Evolutionary conservation across 2,329 filamentous ascomycete species (phyloP), one percentile per base, ranked within the genome.

Genomic region (Stemphylium lycopersici): DNA sequence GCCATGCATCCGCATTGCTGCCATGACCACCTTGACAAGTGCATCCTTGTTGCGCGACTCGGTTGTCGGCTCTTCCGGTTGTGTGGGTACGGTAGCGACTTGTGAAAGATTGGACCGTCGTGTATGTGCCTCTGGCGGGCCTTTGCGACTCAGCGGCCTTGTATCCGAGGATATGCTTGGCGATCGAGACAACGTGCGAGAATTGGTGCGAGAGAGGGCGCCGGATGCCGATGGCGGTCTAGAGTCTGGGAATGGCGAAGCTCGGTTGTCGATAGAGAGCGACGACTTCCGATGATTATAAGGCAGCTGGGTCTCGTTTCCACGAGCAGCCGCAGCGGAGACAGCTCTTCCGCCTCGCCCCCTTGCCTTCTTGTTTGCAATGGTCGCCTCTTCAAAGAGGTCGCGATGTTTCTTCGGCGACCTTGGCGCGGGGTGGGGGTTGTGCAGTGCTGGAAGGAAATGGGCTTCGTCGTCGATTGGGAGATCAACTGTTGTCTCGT

Each of bases 1-100:
- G 1, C 81, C 81, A 56, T 82, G 76, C 55, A 83, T 74, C 1
- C 81, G 79, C 80, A 83, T 81, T 3, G 79, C 81, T 5, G 81
- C 78, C 78, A 83, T 80, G 20, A 83, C 77, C 4, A 81, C 71
- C n/a, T 78, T 74, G 0, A 79, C 78, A 3, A 83, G 68, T 2
- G 76, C 66, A n/a, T 80, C 78, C 55, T 81, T 82, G 64, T 83
- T 83, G n/a, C 71, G 61, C 3, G 68, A 68, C 46, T 78, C 75
- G 2, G 66, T 70, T 0, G 68, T 71, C 2, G 70, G 68, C 22
- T 75, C 72, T 43, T 72, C 70, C 1, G 69, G 55, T 8, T 68
- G 64, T 3, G 60, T 41, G 2, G 70, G 56, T 4, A 72, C 54
- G 5, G 70, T 75, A n/a, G 66, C 65, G 4, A 77, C 73, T 6